Evolutionary conservation across 768 basidiomycete genomes (phyloP).

Genomic region (Dacryopinax spathularia): DNA sequence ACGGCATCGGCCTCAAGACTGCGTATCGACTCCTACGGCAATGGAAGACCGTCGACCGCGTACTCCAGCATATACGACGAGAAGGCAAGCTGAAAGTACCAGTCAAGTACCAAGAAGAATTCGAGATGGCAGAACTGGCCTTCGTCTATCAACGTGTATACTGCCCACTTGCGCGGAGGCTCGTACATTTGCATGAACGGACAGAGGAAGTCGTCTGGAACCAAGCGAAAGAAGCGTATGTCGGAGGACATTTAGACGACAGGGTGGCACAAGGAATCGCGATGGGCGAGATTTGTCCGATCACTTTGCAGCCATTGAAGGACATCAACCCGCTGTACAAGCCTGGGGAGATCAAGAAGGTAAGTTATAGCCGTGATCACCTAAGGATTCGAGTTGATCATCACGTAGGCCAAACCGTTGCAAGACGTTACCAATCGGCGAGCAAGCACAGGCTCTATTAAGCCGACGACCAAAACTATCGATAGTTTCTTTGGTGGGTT

Average conservation of each 20-base stretch:
- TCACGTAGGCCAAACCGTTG: not conserved
- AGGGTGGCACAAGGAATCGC: slow-evolving; percentile 52
- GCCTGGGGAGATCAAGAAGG: slow-evolving; percentile 37
- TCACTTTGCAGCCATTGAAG: slow-evolving; percentile 49
- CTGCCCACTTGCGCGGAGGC: slow-evolving; percentile 46
- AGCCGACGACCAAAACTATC: not conserved
- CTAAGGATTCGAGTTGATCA: no score
- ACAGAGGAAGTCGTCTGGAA: slow-evolving; percentile 42
- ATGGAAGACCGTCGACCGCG: slow-evolving; percentile 75
- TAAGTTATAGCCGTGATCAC: not conserved
- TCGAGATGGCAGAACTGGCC: slow-evolving; percentile 73
- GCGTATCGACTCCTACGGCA: slow-evolving; percentile 70
- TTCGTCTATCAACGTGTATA: slow-evolving; percentile 90
- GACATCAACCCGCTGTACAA: slow-evolving; percentile 62
- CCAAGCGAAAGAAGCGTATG: slow-evolving; percentile 50
- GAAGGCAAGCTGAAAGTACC: slow-evolving; percentile 82
- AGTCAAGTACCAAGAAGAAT: slow-evolving; percentile 54
- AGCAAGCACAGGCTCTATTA: not conserved
- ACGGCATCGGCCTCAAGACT: slow-evolving; percentile 86
- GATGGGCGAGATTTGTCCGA: slow-evolving; percentile 54
- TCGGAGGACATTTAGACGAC: slow-evolving; percentile 51
- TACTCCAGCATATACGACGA: slow-evolving; percentile 53
- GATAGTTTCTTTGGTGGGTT: not conserved
- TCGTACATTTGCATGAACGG: slow-evolving; percentile 56
- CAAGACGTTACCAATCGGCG: not conserved